Conservation (phyloP, 2,329 filamentous ascomycete genomes). For the Trematosphaeria pertusa region DNA sequence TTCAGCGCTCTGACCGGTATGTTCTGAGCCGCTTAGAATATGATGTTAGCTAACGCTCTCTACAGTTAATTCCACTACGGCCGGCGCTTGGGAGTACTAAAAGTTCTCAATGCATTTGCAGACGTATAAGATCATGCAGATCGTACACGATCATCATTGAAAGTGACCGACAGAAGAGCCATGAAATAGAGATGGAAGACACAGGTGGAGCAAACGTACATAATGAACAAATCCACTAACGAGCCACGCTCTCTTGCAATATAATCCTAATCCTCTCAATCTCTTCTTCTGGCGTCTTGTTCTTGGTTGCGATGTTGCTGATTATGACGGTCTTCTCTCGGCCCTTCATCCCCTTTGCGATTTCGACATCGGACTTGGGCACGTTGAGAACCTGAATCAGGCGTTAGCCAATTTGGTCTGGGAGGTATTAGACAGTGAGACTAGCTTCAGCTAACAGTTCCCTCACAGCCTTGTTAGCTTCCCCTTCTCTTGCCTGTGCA, state of each 20-base stretch:
- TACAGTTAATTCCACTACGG: conserved; percentile 26
- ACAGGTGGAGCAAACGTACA: conserved; percentile 1
- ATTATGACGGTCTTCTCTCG: conserved; percentile 64
- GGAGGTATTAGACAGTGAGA: no score
- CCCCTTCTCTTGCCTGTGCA: conserved; percentile 69
- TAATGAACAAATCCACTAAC: conserved; percentile 13
- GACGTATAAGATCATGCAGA: conserved; percentile 14
- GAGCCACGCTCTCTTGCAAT: conserved; percentile 25
- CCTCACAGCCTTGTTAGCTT: conserved; percentile 72
- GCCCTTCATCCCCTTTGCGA: conserved; percentile 69
- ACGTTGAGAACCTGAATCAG: conserved; percentile 61
- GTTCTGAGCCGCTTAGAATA: conserved; percentile 8
- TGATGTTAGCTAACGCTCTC: conserved; percentile 11
- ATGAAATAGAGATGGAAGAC: no score
- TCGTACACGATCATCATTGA: background rate
- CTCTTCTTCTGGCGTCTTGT: conserved; percentile 30
- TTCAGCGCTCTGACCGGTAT: conserved; percentile 44
- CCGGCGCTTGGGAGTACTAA: conserved; percentile 49
- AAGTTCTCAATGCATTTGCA: conserved; percentile 7
- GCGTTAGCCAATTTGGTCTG: no score
- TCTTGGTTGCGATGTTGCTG: conserved; percentile 11
- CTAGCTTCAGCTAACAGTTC: conserved; percentile 66
- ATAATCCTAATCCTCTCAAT: conserved; percentile 32
- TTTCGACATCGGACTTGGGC: conserved; percentile 68
- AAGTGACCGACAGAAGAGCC: no score